Base-by-base conservation (phyloP, 331 rosid genomes). In the Telfairia occidentalis region DNA sequence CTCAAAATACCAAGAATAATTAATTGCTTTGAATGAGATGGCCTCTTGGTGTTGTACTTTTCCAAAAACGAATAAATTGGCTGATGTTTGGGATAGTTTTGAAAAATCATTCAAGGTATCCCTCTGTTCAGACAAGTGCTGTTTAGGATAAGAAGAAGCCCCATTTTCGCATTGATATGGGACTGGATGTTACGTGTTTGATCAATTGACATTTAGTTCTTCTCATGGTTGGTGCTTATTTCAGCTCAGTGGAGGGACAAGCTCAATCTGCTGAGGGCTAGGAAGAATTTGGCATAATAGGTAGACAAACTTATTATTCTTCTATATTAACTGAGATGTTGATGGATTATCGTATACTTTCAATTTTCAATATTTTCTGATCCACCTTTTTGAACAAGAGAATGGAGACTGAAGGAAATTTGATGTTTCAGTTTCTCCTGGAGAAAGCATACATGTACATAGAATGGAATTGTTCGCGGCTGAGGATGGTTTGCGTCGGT, bases 241-340 rank as follows among this genome's bases (percentile, higher is more conserved):
- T 42, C 89, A 87, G 91, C 91, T 50, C 84, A 85, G 49, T 87
- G 91, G 91, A 85, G 91, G 76, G 91, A 87, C 84, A 87, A 84
- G 53, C 89, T 87, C 45, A 86, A 80, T 70, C 87, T 83, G 43
- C 84, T 85, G 21, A 82, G 91, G 58, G 82, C 91, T 2, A 83
- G 78, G 75, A 85, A 24, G 81, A 85, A 87, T 83, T 60, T 87
- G 87, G 78, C 86, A 11, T 83, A 61, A 76, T 24, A 75, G 78
- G 78, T 58, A 37, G 5, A 4, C 13, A 37, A 35, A 24, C 57
- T 26, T 35, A 1, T 35, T 55, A 74, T 7, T 57, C 34, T 28
- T 7, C 28, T 49, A 28, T 16, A 46, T 34, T 30, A 48, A 29
- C 46, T 72, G 76, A 49, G 42, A 49, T 30, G 57, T 29, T 28